A percentile compares a stretch with the other conserved stretches of the same genome.
Conservation (phyloP, 331 rosid genomes). For the Spiraea crenata region DNA sequence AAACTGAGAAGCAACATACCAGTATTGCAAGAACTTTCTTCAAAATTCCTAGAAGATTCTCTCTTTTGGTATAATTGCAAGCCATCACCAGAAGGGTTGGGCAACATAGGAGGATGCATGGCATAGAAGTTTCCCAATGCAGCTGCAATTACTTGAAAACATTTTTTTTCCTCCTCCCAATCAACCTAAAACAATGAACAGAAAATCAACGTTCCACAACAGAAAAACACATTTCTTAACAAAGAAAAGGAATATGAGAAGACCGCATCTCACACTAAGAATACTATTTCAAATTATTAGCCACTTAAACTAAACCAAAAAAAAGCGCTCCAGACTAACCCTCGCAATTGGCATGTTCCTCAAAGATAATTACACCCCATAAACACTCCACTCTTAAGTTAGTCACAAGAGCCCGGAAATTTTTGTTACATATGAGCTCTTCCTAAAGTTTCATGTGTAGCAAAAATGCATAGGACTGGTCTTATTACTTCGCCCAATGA, state of each 20-base stretch:
- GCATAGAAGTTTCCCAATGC: constrained; percentile 90
- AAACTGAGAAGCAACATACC: constrained; percentile 40
- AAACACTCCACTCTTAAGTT: background rate
- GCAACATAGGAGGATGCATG: constrained; percentile 87
- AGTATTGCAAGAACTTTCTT: constrained; percentile 32
- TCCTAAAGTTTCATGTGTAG: too few relatives aligned
- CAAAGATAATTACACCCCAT: background rate
- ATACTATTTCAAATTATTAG: too few relatives aligned
- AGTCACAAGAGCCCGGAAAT: background rate
- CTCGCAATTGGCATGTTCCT: background rate
- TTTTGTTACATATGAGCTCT: background rate
- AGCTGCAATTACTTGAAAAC: constrained; percentile 77
- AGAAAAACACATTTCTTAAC: background rate
- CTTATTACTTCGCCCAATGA: background rate
- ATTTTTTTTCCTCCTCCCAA: constrained; percentile 78
- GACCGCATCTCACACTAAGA: background rate
- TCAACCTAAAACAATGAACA: constrained; percentile 50
- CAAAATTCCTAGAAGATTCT: constrained; percentile 34
- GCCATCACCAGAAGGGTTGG: constrained; percentile 84
- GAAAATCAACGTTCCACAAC: background rate
- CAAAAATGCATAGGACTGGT: too few relatives aligned
- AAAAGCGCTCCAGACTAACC: background rate
- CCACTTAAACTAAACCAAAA: too few relatives aligned
- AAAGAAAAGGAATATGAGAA: background rate
- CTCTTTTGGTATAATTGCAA: constrained; percentile 61